These are phyloP conservation scores for Haplographium delicatum DNA, from an alignment of 495 filamentous ascomycete species.

Conservation along the genomic window DNA sequence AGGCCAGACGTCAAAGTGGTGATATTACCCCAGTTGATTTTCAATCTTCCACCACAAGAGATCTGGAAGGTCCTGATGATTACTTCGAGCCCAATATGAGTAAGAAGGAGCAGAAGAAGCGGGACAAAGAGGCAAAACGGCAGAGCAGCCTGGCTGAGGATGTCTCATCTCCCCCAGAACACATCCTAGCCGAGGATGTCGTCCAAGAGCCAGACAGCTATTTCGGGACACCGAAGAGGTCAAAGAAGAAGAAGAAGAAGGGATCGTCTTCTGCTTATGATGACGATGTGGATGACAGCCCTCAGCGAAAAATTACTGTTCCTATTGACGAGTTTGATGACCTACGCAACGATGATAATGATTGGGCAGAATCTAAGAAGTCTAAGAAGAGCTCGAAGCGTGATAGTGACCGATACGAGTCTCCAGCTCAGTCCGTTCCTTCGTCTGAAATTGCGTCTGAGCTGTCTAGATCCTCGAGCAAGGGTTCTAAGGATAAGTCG, in stretches of 20 bases:
- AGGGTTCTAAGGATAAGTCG: conserved; percentile 29
- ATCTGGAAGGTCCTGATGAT: conserved; percentile 33
- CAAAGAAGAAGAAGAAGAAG: conserved; percentile 26
- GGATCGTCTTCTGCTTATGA: conserved; percentile 17
- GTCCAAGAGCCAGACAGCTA: conserved; percentile 23
- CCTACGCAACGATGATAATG: conserved; percentile 22
- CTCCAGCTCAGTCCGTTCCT: conserved; percentile 21
- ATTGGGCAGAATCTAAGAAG: conserved; percentile 23
- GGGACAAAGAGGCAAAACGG: conserved; percentile 27
- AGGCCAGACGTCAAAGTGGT: conserved; percentile 24
- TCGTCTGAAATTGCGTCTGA: conserved; percentile 14
- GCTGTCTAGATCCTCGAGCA: conserved; percentile 26
- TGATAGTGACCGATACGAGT: conserved; percentile 26
- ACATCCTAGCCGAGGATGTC: conserved; percentile 15
- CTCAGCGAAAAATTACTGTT: conserved; percentile 19
- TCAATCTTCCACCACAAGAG: background rate
- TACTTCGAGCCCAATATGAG: conserved; percentile 32
- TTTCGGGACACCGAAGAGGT: conserved; percentile 22
- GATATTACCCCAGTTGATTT: conserved; percentile 17
- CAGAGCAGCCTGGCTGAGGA: conserved; percentile 23
- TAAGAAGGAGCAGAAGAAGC: conserved; percentile 35
- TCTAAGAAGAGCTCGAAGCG: conserved; percentile 27
- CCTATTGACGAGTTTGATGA: conserved; percentile 32
- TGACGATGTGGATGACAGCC: conserved; percentile 10
- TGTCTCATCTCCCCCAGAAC: conserved; percentile 2